These are phyloP conservation scores for Dryas octopetala DNA, from an alignment of 306 rosid genomes.

Conservation along the genomic window DNA sequence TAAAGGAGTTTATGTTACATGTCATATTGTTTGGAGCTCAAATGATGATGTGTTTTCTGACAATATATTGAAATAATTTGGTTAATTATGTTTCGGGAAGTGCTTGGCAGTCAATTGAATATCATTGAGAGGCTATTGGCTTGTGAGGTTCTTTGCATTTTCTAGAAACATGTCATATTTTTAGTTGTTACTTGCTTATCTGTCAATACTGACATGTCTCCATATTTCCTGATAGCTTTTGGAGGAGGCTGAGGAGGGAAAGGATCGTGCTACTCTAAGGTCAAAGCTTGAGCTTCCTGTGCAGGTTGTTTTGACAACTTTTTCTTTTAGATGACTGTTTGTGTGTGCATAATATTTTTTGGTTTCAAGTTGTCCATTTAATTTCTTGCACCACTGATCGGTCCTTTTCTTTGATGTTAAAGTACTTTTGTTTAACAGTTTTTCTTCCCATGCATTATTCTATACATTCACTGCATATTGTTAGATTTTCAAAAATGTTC, in stretches of 20 bases:
- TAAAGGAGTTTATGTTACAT: background rate
- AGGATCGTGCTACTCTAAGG: conserved; percentile 81
- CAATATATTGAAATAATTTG: background rate
- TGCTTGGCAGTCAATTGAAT: background rate
- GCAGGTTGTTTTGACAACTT: conserved; percentile 64
- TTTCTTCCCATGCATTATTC: background rate
- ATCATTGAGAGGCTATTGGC: background rate
- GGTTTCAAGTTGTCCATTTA: conserved; percentile 19
- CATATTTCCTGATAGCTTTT: conserved; percentile 53
- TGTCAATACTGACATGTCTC: conserved; percentile 19
- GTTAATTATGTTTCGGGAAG: background rate
- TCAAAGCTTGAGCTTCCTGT: conserved; percentile 99
- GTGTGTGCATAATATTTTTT: conserved; percentile 8
- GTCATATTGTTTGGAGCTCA: conserved; percentile 2
- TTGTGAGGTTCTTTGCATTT: conserved; percentile 5
- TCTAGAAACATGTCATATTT: background rate
- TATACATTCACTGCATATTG: background rate
- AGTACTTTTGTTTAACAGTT: background rate
- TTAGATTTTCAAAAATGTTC: conserved; percentile 2
- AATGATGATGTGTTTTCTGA: background rate
- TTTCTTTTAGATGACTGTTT: conserved; percentile 4
- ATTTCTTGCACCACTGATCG: background rate
- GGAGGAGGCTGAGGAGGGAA: conserved; percentile 98
- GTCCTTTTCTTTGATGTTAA: background rate
- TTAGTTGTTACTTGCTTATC: conserved; percentile 17